Conservation (phyloP, 257 asterid species). For the Cruciata laevipes region DNA sequence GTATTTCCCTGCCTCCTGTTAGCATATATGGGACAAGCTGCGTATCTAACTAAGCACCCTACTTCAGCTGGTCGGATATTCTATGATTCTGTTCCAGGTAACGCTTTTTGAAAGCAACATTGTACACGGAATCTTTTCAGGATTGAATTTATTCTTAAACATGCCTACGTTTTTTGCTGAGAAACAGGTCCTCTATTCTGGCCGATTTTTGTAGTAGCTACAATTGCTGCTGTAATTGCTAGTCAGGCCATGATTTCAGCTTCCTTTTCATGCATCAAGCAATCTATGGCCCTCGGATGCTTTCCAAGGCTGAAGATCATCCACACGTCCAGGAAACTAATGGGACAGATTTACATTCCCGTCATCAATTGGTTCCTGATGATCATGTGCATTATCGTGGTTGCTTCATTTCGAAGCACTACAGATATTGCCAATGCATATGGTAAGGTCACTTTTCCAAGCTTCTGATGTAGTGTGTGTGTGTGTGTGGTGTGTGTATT, state of each 20-base stretch:
- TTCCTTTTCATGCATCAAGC: constrained; percentile 89
- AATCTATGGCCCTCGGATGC: constrained; percentile 97
- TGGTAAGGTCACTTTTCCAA: constrained; percentile 37
- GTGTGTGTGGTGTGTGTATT: too few relatives aligned
- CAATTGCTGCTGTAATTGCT: constrained; percentile 88
- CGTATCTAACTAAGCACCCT: constrained; percentile 71
- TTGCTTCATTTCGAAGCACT: constrained; percentile 81
- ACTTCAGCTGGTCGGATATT: constrained; percentile 48
- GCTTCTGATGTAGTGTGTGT: neutral
- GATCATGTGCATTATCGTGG: constrained; percentile 89
- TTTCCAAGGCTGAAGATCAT: constrained; percentile 89
- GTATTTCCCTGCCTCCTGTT: constrained; percentile 95
- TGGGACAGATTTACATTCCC: constrained; percentile 96
- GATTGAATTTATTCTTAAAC: constrained; percentile 18
- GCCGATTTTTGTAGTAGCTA: constrained; percentile 82
- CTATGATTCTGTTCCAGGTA: constrained; percentile 89
- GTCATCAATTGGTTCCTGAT: constrained; percentile 85
- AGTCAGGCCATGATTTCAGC: constrained; percentile 99
- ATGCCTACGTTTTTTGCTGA: constrained; percentile 1
- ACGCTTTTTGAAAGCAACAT: constrained; percentile 3
- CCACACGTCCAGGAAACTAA: constrained; percentile 76
- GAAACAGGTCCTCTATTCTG: constrained; percentile 67
- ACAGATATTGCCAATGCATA: constrained; percentile 84
- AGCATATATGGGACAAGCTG: constrained; percentile 98
- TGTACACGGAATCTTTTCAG: neutral